Base-by-base conservation (phyloP, 2,329 filamentous ascomycete genomes). In the Chrysoporthe puriensis region DNA sequence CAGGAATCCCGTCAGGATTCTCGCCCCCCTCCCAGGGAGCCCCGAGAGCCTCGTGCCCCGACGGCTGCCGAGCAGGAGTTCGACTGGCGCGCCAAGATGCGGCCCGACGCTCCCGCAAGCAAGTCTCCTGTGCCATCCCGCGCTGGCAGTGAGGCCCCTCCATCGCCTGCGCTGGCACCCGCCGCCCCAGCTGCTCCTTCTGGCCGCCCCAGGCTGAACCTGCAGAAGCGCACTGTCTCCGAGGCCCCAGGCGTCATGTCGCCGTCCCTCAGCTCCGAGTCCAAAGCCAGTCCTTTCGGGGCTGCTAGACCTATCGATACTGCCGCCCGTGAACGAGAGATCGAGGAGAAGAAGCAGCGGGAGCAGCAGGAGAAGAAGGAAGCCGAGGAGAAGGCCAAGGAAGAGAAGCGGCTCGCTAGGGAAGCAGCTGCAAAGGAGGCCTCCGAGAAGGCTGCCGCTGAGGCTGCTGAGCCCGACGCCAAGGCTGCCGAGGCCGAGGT, bases 271-370 rank as follows among this genome's bases (percentile, higher is more conserved):
- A 74, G 79, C n/a, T 77, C 81, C 42, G 91, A 96, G 74, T 83
- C 92, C 54, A 98, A 97, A 84, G 87, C 94, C 36, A 98, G 91
- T 79, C 94, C 94, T 52, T 99, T 99, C 77, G 96, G 96, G 74
- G 94, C 92, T 70, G 96, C 96, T 66, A 90, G 91, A 70, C 96
- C 96, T 66, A 97, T 98, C 74, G 94, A 99, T 80, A 98, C 95
- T 59, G 92, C 93, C 58, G 87, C 94, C 16, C 90, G 92, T 72
- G 95, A 98, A 82, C 91, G 90, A 74, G 90, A 96, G 78, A 89
- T 99, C 67, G 95, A 96, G 75, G 93, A 97, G 82, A 97, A 93
- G 85, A 87, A 91, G 72, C 84, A 91, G 74, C 84, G 92, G 68
- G 86, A 87, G 7, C 71, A 94, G 36, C 89, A 89, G 71, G 90